phyloP scores from a whole-genome alignment of 257 asterid species.

The Nicotiana sylvestris region DNA sequence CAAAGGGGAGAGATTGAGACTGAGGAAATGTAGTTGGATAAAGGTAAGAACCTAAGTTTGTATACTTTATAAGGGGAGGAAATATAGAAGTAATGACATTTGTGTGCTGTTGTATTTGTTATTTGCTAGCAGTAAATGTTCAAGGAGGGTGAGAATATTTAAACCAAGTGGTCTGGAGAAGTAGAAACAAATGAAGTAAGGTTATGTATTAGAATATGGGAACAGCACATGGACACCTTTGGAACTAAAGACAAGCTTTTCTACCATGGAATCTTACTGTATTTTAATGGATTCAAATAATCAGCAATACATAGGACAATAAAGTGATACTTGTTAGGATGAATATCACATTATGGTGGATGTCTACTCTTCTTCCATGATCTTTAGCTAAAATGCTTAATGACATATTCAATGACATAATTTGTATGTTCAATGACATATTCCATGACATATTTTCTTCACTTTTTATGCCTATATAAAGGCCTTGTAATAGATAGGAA shows the following conservation, averaged over 20 bases:
- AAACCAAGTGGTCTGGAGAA: slow-evolving; percentile 53
- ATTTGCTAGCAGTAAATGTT: slow-evolving; percentile 11
- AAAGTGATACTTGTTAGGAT: too few relatives aligned
- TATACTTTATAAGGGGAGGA: slow-evolving; percentile 30
- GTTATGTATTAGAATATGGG: slow-evolving; percentile 32
- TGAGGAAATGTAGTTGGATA: neutral
- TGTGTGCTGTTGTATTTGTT: slow-evolving; percentile 10
- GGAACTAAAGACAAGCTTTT: slow-evolving; percentile 42
- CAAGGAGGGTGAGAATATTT: slow-evolving; percentile 45
- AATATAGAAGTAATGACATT: neutral
- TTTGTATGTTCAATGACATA: too few relatives aligned
- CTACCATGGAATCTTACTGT: slow-evolving; percentile 11
- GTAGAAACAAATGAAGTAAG: slow-evolving; percentile 38
- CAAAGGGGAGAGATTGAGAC: neutral
- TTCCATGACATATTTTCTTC: too few relatives aligned
- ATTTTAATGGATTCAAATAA: neutral
- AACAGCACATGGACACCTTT: slow-evolving; percentile 56
- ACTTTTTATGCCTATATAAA: too few relatives aligned
- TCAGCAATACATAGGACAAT: neutral
- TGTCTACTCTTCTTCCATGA: too few relatives aligned
- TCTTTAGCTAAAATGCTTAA: too few relatives aligned
- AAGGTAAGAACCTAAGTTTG: slow-evolving; percentile 15
- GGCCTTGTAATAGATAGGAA: too few relatives aligned
- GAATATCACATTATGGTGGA: too few relatives aligned
- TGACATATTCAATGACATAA: too few relatives aligned